phyloP scores from a whole-genome alignment of 192 early-diverging fungal genomes.

The Backusella mclennaniae region DNA sequence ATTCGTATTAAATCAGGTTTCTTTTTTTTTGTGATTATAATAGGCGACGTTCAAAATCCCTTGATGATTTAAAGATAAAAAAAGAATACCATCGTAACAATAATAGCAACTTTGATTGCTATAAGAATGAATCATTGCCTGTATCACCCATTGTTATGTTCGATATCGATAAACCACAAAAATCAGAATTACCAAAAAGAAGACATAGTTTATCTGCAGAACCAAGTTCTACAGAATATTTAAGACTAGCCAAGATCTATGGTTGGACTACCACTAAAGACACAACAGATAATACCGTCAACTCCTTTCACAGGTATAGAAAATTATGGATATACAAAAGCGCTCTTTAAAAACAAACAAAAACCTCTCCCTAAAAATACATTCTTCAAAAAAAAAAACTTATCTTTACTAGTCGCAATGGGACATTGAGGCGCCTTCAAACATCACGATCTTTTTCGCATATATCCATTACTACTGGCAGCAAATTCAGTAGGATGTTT shows the following conservation, averaged over 20 bases:
- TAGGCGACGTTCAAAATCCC: slow-evolving; percentile 26
- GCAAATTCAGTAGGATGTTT: slow-evolving; percentile 17
- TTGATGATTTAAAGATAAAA: slow-evolving; percentile 19
- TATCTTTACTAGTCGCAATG: neutral
- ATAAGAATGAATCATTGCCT: neutral
- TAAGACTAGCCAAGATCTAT: slow-evolving; percentile 41
- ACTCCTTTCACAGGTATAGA: neutral
- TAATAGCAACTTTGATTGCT: neutral
- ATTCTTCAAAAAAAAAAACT: slow-evolving; percentile 4
- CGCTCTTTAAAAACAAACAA: neutral
- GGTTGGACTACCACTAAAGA: slow-evolving; percentile 39
- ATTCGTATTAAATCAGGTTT: neutral
- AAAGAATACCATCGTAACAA: neutral
- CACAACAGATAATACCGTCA: neutral
- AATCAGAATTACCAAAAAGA: slow-evolving; percentile 14
- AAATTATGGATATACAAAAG: neutral
- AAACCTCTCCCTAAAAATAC: neutral
- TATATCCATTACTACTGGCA: neutral
- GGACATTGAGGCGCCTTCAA: neutral
- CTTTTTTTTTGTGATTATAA: neutral
- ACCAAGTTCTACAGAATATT: slow-evolving; percentile 40
- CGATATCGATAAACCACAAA: neutral
- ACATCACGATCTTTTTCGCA: slow-evolving; percentile 12
- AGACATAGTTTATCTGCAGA: slow-evolving; percentile 43
- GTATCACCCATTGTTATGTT: neutral